Evolutionary conservation across 306 rosid species (phyloP).

Genomic region (Prunus kanzakura): DNA sequence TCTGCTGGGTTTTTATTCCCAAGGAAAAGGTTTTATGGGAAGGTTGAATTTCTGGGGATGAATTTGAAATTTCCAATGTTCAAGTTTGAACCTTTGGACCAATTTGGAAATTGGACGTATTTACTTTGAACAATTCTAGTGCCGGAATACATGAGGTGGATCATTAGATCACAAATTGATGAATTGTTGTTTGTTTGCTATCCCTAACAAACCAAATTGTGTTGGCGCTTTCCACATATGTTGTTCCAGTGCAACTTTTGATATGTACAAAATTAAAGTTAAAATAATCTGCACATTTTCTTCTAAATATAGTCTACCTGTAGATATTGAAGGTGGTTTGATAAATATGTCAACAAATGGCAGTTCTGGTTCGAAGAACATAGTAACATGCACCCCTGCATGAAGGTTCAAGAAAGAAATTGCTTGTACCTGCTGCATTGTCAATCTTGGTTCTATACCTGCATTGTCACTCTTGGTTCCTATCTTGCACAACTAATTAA

Average conservation of each 20-base stretch:
- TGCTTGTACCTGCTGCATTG: not conserved
- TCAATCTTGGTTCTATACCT: not conserved
- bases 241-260: not conserved
- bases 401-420: not conserved
- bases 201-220: not conserved
- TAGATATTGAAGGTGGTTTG: no score
- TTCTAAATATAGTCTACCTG: no score
- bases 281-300: not conserved
- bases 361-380: no score
- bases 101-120: not conserved
- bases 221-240: not conserved
- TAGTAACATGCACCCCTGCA: no score
- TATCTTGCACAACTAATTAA: not conserved
- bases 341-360: no score
- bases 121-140: slow-evolving; percentile 4
- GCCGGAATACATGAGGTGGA: not conserved
- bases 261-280: not conserved
- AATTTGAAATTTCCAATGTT: not conserved
- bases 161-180: not conserved
- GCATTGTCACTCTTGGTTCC: not conserved
- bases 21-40: not conserved
- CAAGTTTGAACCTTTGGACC: not conserved
- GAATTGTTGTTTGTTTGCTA: not conserved
- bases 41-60: not conserved
- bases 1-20: not conserved